A percentile compares a stretch with the other conserved stretches of the same genome.
These are phyloP conservation scores for Fomitopsis schrenkii DNA, from an alignment of 1,284 basidiomycete genomes.

Conservation along the genomic window DNA sequence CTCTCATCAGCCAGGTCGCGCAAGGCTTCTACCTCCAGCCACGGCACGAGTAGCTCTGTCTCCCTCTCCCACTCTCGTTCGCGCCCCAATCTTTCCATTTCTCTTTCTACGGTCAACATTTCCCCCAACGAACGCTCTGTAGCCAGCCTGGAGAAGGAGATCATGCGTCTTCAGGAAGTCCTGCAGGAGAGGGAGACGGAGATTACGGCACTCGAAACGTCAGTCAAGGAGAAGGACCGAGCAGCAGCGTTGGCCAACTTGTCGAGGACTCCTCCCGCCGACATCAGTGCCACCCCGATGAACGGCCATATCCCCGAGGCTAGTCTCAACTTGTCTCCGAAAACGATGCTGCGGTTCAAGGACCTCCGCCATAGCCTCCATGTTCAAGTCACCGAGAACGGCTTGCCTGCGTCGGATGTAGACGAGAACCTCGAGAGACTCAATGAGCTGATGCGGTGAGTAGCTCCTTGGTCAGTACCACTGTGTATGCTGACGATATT, in stretches of 20 bases:
- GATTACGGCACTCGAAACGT: conserved; percentile 72
- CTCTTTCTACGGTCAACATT: conserved; percentile 39
- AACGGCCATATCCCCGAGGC: conserved; percentile 7
- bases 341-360: conserved; percentile 67
- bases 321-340: conserved; percentile 50
- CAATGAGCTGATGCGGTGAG: conserved; percentile 86
- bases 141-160: conserved; percentile 85
- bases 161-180: conserved; percentile 86
- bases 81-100: conserved; percentile 61
- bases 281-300: conserved; percentile 10
- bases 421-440: conserved; percentile 71
- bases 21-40: conserved; percentile 72
- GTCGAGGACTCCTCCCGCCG: conserved; percentile 8
- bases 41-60: conserved; percentile 57
- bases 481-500: neutral
- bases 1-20: conserved; percentile 86
- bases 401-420: conserved; percentile 39
- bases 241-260: conserved; percentile 11
- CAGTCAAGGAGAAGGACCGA: conserved; percentile 49
- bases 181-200: conserved; percentile 86
- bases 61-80: conserved; percentile 37
- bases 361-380: conserved; percentile 64
- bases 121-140: conserved; percentile 65
- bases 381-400: conserved; percentile 30
- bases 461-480: neutral